A percentile compares a stretch with the other conserved stretches of the same genome.
phyloP scores from a whole-genome alignment of 192 early-diverging fungal genomes.

The Piromyces sp. region DNA sequence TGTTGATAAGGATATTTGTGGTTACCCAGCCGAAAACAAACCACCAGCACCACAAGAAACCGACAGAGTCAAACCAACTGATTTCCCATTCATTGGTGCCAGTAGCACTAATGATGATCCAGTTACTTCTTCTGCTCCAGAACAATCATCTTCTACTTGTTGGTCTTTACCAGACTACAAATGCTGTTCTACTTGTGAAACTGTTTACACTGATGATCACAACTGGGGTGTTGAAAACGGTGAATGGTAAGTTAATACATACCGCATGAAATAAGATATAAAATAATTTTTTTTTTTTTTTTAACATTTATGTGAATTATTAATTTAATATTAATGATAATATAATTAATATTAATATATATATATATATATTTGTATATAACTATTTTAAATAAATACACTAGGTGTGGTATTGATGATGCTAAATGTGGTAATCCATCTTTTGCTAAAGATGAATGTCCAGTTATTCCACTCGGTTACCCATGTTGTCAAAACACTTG shows the following conservation, averaged over 20 bases:
- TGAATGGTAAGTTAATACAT: background rate
- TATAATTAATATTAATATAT: background rate
- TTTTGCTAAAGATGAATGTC: background rate
- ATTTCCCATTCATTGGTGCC: background rate
- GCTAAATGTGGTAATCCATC: background rate
- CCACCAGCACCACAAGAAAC: background rate
- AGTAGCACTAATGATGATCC: too few species aligned
- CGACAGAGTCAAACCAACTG: background rate
- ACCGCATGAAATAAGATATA: background rate
- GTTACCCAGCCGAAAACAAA: background rate
- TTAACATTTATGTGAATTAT: too few species aligned
- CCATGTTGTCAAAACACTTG: background rate
- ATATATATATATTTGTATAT: background rate
- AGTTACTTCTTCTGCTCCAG: background rate
- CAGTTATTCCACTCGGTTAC: background rate
- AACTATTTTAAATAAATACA: too few species aligned
- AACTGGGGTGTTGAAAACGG: background rate
- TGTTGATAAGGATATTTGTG: background rate
- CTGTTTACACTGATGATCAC: background rate
- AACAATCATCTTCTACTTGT: background rate
- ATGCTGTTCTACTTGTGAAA: background rate
- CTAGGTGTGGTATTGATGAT: background rate
- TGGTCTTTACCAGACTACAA: background rate
- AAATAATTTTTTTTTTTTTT: too few species aligned
- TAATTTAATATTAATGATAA: too few species aligned